phyloP scores from a whole-genome alignment of 306 rosid species.

The Fagus crenata region DNA sequence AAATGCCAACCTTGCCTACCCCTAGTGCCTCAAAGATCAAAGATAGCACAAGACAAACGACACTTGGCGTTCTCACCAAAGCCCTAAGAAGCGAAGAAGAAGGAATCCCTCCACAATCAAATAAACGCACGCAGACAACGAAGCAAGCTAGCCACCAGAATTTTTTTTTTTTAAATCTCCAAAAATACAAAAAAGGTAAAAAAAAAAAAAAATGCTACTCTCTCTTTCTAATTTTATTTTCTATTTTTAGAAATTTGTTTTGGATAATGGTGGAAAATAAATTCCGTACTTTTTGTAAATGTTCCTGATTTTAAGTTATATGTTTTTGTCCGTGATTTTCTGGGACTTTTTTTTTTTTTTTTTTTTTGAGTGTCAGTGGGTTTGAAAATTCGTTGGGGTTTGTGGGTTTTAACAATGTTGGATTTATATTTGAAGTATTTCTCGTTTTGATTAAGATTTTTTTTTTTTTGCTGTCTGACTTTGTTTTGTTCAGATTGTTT shows the following conservation, averaged over 20 bases:
- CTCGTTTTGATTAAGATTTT: neutral
- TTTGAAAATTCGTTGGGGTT: neutral
- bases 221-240: neutral
- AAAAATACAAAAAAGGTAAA: constrained; percentile 22
- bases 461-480: neutral
- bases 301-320: neutral
- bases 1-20: neutral
- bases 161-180: neutral
- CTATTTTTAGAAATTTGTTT: neutral
- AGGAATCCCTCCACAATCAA: constrained; percentile 10
- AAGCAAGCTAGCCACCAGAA: constrained; percentile 24
- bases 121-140: constrained; percentile 38
- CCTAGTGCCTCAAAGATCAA: constrained; percentile 27
- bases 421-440: neutral
- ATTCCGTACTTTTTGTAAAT: neutral
- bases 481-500: neutral
- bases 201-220: neutral
- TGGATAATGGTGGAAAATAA: neutral
- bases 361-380: neutral
- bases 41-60: constrained; percentile 33
- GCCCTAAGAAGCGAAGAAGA: constrained; percentile 24
- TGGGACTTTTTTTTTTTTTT: neutral
- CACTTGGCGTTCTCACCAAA: constrained; percentile 59
- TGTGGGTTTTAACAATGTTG: neutral
- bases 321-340: neutral